Conservation (phyloP, 768 basidiomycete species). For the Auriscalpium orientale region DNA sequence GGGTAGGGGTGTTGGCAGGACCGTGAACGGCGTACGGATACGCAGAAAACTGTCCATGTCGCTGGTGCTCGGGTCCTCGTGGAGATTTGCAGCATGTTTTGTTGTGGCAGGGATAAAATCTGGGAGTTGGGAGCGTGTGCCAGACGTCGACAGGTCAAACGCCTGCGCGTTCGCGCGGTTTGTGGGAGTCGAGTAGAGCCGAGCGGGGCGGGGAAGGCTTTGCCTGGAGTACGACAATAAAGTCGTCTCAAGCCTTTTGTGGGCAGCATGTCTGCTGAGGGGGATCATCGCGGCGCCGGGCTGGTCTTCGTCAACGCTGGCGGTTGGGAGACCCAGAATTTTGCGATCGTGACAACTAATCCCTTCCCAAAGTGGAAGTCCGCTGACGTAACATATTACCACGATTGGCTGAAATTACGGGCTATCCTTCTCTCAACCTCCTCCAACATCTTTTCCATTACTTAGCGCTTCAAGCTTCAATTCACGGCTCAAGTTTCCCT, state of each 20-base stretch:
- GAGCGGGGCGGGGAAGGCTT: constrained; percentile 58
- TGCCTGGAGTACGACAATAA: constrained; percentile 57
- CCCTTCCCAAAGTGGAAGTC: no score
- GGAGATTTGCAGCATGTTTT: constrained; percentile 7
- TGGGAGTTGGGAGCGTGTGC: constrained; percentile 32
- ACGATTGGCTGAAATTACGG: no score
- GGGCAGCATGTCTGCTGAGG: constrained; percentile 17
- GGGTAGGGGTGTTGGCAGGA: constrained; percentile 64
- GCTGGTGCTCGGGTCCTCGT: constrained; percentile 7
- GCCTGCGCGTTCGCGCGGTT: constrained; percentile 49
- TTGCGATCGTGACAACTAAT: no score
- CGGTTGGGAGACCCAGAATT: no score
- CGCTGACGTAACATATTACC: no score
- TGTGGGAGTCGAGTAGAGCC: constrained; percentile 63
- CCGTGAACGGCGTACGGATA: constrained; percentile 40
- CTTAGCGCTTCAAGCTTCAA: no score
- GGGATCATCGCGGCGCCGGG: constrained; percentile 21
- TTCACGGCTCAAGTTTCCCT: no score
- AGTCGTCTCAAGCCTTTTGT: constrained; percentile 29
- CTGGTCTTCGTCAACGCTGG: no score
- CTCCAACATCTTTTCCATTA: no score
- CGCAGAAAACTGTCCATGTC: constrained; percentile 48
- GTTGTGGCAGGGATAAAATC: constrained; percentile 28
- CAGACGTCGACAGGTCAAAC: constrained; percentile 30
- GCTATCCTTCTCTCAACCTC: no score